Conservation (phyloP, 2,329 filamentous ascomycete species). For the Calonectria multiphialidica region DNA sequence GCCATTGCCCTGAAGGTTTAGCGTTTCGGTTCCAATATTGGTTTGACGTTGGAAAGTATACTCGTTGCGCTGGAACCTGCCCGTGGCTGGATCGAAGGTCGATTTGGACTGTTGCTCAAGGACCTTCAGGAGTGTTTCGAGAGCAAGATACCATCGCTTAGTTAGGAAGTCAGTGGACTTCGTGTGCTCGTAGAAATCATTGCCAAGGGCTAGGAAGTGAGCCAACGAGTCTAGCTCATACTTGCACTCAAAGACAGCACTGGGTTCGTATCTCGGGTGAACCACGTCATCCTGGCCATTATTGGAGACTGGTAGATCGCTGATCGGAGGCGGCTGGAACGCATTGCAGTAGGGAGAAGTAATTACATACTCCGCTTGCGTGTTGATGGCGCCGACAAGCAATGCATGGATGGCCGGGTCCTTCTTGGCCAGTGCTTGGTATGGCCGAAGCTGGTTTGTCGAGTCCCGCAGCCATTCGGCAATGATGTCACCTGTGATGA, state of each 20-base stretch:
- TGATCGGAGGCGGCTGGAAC: constrained; percentile 93
- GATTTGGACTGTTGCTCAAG: constrained; percentile 83
- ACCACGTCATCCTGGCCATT: constrained; percentile 89
- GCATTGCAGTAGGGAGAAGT: constrained; percentile 97
- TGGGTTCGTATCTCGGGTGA: constrained; percentile 87
- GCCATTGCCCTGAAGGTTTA: constrained; percentile 85
- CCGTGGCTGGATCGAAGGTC: constrained; percentile 80
- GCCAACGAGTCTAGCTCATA: constrained; percentile 97
- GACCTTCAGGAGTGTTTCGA: constrained; percentile 80
- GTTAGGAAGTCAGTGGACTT: constrained; percentile 83
- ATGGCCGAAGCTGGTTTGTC: constrained; percentile 92
- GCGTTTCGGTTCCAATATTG: constrained; percentile 87
- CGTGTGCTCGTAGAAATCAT: constrained; percentile 88
- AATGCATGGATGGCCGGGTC: constrained; percentile 83
- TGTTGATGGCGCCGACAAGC: constrained; percentile 94
- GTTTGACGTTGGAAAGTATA: constrained; percentile 92
- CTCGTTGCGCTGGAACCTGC: constrained; percentile 75
- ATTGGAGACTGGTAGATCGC: constrained; percentile 75
- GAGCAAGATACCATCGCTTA: constrained; percentile 80
- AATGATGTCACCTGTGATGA: constrained; percentile 94
- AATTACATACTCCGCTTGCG: constrained; percentile 94
- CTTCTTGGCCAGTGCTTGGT: constrained; percentile 85
- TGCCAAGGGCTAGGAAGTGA: constrained; percentile 87
- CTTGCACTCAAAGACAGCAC: constrained; percentile 96
- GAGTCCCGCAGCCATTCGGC: constrained; percentile 94